Evolutionary conservation across 768 basidiomycete species (phyloP).

Genomic region (Sistotremastrum niveocremeum): DNA sequence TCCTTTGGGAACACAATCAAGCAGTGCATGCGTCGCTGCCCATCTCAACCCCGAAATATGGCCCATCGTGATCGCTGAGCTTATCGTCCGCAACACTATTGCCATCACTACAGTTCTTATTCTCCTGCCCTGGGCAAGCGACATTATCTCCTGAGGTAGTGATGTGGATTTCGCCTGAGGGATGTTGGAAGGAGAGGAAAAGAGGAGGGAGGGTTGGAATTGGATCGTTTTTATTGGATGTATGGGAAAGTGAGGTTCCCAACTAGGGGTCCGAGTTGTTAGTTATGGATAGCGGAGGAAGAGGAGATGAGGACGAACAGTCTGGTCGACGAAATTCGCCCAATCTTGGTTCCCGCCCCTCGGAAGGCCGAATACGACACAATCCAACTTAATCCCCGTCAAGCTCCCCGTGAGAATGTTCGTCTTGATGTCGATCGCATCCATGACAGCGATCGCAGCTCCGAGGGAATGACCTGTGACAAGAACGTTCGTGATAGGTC

Average conservation of each 20-base stretch:
- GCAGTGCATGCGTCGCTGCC: too few relatives aligned
- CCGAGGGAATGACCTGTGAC: constrained; percentile 34
- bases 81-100: too few relatives aligned
- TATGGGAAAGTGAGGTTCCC: constrained; percentile 16
- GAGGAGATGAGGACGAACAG: constrained; percentile 8
- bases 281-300: background rate
- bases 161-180: constrained; percentile 35
- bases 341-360: constrained; percentile 31
- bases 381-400: constrained; percentile 18
- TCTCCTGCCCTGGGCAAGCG: constrained; percentile 27
- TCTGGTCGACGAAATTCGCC: constrained; percentile 28
- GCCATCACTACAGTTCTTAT: constrained; percentile 6
- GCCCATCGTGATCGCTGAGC: too few relatives aligned
- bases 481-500: constrained; percentile 23
- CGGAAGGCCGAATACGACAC: constrained; percentile 29
- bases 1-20: too few relatives aligned
- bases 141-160: constrained; percentile 17
- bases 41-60: too few relatives aligned
- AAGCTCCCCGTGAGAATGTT: constrained; percentile 20
- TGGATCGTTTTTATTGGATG: constrained; percentile 30
- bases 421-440: constrained; percentile 26
- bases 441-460: constrained; percentile 33
- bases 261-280: constrained; percentile 6
- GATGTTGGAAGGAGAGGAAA: constrained; percentile 29
- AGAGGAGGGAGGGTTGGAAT: constrained; percentile 27